phyloP scores from a whole-genome alignment of 2,329 filamentous ascomycete species.

The Endoconidiophora laricicola region DNA sequence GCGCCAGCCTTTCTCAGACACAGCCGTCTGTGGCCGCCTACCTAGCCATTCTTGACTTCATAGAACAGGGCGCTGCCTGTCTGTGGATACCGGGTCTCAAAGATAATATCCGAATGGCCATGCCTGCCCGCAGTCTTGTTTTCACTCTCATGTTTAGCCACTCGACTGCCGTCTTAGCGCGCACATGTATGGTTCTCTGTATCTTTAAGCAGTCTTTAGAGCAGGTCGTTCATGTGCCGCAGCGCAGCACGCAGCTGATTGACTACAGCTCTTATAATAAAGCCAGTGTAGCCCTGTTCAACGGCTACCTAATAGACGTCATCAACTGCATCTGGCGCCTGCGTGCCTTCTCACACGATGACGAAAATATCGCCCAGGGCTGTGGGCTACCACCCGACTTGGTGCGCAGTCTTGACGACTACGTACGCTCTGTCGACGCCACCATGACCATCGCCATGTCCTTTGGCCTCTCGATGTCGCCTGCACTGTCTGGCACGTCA shows the following conservation, averaged over 20 bases:
- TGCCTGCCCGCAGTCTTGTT: constrained; percentile 50
- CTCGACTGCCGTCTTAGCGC: constrained; percentile 47
- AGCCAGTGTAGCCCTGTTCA: constrained; percentile 52
- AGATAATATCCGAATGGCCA: constrained; percentile 43
- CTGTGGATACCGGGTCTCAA: constrained; percentile 34
- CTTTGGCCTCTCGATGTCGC: constrained; percentile 44
- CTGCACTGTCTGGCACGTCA: constrained; percentile 37
- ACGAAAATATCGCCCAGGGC: constrained; percentile 41
- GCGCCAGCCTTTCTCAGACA: constrained; percentile 43
- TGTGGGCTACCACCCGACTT: constrained; percentile 32
- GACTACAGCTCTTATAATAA: constrained; percentile 35
- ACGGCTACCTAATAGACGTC: constrained; percentile 72
- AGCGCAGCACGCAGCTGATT: constrained; percentile 26
- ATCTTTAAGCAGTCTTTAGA: constrained; percentile 63
- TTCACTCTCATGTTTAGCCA: constrained; percentile 55
- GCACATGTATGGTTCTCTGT: constrained; percentile 52
- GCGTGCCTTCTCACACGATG: constrained; percentile 48
- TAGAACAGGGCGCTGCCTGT: constrained; percentile 43
- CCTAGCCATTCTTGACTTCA: constrained; percentile 52
- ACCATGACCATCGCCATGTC: constrained; percentile 30
- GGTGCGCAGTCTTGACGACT: constrained; percentile 28
- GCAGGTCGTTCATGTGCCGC: constrained; percentile 15
- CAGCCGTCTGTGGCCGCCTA: constrained; percentile 26
- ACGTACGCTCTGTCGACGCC: constrained; percentile 32
- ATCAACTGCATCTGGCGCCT: constrained; percentile 72